Evolutionary conservation across 768 basidiomycete species (phyloP).

Genomic region (Suillus sp.): DNA sequence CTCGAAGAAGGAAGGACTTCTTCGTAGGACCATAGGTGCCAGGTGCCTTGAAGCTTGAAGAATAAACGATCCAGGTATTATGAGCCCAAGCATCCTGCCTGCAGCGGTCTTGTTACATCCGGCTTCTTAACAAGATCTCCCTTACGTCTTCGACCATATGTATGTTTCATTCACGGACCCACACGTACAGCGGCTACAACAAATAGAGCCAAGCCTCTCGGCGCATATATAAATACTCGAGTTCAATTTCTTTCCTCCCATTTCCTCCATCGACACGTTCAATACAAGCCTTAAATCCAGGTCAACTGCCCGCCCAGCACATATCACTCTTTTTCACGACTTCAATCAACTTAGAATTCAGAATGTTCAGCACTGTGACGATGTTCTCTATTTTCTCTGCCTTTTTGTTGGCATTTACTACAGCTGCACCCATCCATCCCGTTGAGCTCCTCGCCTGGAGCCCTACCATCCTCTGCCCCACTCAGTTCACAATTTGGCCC

Average conservation of each 20-base stretch:
- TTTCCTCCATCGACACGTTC: constrained; percentile 7
- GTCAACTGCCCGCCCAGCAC: constrained; percentile 12
- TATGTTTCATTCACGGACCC: neutral
- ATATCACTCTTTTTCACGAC: constrained; percentile 26
- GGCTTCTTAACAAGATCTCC: constrained; percentile 3
- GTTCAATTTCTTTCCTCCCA: neutral
- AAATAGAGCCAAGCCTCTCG: constrained; percentile 27
- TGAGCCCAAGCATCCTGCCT: neutral
- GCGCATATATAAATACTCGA: constrained; percentile 23
- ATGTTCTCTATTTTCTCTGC: constrained; percentile 32
- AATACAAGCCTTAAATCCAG: neutral
- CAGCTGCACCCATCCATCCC: constrained; percentile 31
- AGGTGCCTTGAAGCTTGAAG: neutral
- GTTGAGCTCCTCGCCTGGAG: constrained; percentile 39
- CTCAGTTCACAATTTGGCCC: constrained; percentile 37
- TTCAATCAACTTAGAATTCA: constrained; percentile 1
- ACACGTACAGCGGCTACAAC: neutral
- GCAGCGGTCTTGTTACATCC: constrained; percentile 4
- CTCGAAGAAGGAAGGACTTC: neutral
- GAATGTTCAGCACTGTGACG: constrained; percentile 23
- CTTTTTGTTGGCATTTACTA: constrained; percentile 32
- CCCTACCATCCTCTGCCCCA: constrained; percentile 46
- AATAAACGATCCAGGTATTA: neutral
- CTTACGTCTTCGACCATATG: constrained; percentile 2
- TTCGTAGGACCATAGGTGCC: neutral